phyloP scores from a whole-genome alignment of 2,329 filamentous ascomycete species.

The Acephala macrosclerotiorum region DNA sequence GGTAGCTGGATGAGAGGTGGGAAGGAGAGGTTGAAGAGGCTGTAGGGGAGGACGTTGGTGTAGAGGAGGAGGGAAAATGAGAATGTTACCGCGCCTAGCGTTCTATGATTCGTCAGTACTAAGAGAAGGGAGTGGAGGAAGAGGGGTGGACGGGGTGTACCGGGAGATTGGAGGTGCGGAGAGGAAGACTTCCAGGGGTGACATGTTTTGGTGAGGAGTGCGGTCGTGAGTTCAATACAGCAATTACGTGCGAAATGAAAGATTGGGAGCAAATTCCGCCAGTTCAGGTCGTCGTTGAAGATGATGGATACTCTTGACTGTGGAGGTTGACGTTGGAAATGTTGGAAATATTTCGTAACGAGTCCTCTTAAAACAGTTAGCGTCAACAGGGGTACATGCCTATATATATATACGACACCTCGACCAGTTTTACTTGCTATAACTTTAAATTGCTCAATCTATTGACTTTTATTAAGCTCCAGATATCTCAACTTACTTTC shows the following conservation, averaged over 20 bases:
- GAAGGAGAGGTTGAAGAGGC: conserved; percentile 13
- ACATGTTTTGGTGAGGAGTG: conserved; percentile 13
- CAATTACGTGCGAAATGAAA: neutral
- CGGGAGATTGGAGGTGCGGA: conserved; percentile 20
- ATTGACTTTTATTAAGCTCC: too few relatives aligned
- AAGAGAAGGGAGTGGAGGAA: neutral
- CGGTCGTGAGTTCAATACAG: neutral
- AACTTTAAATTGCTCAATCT: too few relatives aligned
- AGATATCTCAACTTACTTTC: too few relatives aligned
- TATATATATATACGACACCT: neutral
- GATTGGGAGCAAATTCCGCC: neutral
- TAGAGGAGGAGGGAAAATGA: conserved; percentile 19
- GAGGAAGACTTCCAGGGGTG: conserved; percentile 15
- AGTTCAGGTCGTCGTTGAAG: neutral
- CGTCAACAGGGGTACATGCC: neutral
- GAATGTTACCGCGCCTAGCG: conserved; percentile 13
- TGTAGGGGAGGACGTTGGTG: conserved; percentile 9
- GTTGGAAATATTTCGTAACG: neutral
- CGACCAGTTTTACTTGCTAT: too few relatives aligned
- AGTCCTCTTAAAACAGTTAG: neutral
- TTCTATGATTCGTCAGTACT: conserved; percentile 5
- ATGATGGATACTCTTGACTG: neutral
- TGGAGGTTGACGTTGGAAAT: neutral
- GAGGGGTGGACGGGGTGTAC: conserved; percentile 1
- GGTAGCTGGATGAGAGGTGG: conserved; percentile 42